Conservation (phyloP, 2,329 filamentous ascomycete species). For the Aaosphaeria arxii region DNA sequence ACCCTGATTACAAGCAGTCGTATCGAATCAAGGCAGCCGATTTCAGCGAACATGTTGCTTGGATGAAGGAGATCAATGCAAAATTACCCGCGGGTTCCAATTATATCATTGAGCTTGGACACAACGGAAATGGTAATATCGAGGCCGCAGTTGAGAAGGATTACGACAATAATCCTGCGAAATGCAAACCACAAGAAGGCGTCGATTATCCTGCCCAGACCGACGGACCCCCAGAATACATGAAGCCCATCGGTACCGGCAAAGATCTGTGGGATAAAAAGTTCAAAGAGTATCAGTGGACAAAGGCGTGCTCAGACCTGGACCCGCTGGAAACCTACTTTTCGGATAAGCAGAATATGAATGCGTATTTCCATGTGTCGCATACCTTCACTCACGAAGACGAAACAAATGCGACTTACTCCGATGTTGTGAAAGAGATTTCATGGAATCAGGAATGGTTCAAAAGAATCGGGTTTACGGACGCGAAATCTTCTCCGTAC, state of each 20-base stretch:
- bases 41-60: conserved; percentile 16
- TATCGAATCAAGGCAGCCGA: conserved; percentile 44
- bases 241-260: conserved; percentile 38
- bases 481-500: conserved; percentile 35
- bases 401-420: conserved; percentile 57
- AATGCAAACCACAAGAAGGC: conserved; percentile 29
- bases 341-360: conserved; percentile 43
- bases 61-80: conserved; percentile 19
- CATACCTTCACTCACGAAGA: conserved; percentile 43
- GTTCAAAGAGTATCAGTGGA: conserved; percentile 46
- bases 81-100: conserved; percentile 16
- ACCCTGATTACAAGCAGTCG: conserved; percentile 37
- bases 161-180: conserved; percentile 13
- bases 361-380: conserved; percentile 54
- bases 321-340: conserved; percentile 53
- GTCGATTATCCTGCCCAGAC: conserved; percentile 32
- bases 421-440: conserved; percentile 55
- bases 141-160: conserved; percentile 17
- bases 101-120: conserved; percentile 22
- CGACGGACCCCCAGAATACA: conserved; percentile 42
- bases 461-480: conserved; percentile 47
- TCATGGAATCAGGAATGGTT: conserved; percentile 59
- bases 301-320: conserved; percentile 42
- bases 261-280: conserved; percentile 31
- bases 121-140: conserved; percentile 29